phyloP scores from a whole-genome alignment of 352 stramenopile genomes.

The Phytophthora citricola region DNA sequence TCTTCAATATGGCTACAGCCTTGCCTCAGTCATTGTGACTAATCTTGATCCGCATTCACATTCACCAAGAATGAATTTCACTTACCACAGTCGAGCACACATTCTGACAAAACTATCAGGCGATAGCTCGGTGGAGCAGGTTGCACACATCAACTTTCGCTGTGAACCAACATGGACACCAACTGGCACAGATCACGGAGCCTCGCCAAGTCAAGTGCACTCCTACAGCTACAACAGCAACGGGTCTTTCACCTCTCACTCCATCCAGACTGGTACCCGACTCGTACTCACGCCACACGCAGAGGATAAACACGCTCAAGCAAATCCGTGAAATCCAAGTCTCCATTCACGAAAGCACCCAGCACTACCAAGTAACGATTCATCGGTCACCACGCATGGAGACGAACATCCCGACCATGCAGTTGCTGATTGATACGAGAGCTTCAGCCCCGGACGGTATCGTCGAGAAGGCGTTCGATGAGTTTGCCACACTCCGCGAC shows the following conservation, averaged over 20 bases:
- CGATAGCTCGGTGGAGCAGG: neutral
- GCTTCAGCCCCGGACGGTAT: neutral
- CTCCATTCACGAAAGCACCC: neutral
- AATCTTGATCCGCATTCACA: neutral
- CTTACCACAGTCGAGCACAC: neutral
- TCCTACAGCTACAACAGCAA: neutral
- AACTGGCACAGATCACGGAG: neutral
- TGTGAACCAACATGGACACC: neutral
- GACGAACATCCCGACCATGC: neutral
- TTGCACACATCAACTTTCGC: neutral
- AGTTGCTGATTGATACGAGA: neutral
- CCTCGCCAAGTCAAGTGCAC: neutral
- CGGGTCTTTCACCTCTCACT: constrained; percentile 1
- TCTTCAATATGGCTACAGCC: no score
- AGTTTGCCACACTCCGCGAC: neutral
- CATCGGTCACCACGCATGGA: neutral
- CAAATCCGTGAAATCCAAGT: constrained; percentile 10
- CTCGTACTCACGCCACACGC: constrained; percentile 1
- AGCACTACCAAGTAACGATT: neutral
- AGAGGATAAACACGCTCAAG: constrained; percentile 11
- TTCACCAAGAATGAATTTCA: neutral
- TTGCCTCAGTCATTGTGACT: no score
- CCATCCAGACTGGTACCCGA: neutral
- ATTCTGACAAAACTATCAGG: neutral
- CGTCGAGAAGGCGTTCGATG: neutral